A percentile compares a stretch with the other conserved stretches of the same genome.
These are phyloP conservation scores for Colletotrichum sidae DNA, from an alignment of 2,329 filamentous ascomycete genomes.

Conservation along the genomic window DNA sequence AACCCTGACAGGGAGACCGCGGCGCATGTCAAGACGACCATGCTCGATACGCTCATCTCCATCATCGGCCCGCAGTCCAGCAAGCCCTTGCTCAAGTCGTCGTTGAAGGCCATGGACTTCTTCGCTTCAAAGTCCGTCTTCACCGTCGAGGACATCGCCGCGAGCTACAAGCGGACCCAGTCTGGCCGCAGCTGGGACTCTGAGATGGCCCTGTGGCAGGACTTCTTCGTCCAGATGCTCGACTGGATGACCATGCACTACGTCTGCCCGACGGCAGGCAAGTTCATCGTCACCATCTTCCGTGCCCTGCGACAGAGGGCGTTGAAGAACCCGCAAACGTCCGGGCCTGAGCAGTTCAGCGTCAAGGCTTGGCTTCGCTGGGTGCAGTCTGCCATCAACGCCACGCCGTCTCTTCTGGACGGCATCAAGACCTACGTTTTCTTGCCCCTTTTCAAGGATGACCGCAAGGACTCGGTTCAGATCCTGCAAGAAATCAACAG, in stretches of 20 bases:
- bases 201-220: conserved; percentile 57
- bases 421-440: conserved; percentile 74
- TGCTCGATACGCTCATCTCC: conserved; percentile 65
- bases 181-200: conserved; percentile 41
- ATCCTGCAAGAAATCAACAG: conserved; percentile 71
- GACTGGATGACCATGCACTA: conserved; percentile 68
- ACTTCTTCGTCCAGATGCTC: conserved; percentile 61
- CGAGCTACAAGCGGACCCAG: conserved; percentile 53
- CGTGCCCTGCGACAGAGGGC: conserved; percentile 53
- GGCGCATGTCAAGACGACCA: conserved; percentile 53
- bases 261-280: conserved; percentile 70
- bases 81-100: conserved; percentile 75
- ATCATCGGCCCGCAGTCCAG: conserved; percentile 71
- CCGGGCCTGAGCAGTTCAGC: conserved; percentile 44
- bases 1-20: conserved; percentile 59
- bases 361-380: conserved; percentile 66
- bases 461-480: conserved; percentile 62
- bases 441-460: conserved; percentile 70
- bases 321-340: conserved; percentile 36
- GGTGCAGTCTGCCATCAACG: conserved; percentile 62
- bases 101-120: conserved; percentile 74
- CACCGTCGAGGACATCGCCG: conserved; percentile 57
- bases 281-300: conserved; percentile 70
- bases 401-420: conserved; percentile 66
- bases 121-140: conserved; percentile 72